phyloP scores from a whole-genome alignment of 768 basidiomycete species.

The Russula olivacea region DNA sequence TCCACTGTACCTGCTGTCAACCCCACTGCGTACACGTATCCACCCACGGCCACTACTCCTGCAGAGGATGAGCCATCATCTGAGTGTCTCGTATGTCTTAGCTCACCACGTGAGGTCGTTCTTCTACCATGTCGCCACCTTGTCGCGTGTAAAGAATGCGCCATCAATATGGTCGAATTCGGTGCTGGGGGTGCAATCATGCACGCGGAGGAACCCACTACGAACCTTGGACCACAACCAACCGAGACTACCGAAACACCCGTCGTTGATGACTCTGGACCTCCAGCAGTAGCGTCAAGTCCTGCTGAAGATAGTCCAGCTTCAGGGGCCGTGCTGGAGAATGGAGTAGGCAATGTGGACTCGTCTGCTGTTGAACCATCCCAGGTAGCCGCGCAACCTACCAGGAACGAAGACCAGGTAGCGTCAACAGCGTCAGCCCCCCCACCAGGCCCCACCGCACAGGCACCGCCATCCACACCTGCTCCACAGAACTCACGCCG shows the following conservation, averaged over 20 bases:
- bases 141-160: slow-evolving; percentile 93
- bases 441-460: slow-evolving; percentile 14
- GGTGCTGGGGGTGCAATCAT: slow-evolving; percentile 85
- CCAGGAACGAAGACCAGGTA: slow-evolving; percentile 17
- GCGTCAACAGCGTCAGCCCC: background rate
- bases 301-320: slow-evolving; percentile 21
- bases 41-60: slow-evolving; percentile 34
- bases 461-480: slow-evolving; percentile 18
- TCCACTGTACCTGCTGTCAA: slow-evolving; percentile 35
- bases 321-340: background rate
- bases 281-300: slow-evolving; percentile 31
- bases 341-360: background rate
- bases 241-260: slow-evolving; percentile 28
- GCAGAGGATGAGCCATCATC: slow-evolving; percentile 68
- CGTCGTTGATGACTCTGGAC: slow-evolving; percentile 7
- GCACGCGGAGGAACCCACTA: slow-evolving; percentile 42
- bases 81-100: slow-evolving; percentile 89
- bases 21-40: slow-evolving; percentile 45
- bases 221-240: slow-evolving; percentile 31
- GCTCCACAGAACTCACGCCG: slow-evolving; percentile 47
- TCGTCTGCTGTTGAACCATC: slow-evolving; percentile 9
- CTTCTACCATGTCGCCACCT: slow-evolving; percentile 90
- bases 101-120: slow-evolving; percentile 84
- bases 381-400: slow-evolving; percentile 15
- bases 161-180: slow-evolving; percentile 95